Conservation (phyloP, 257 asterid species). For the Solanum bulbocastanum region DNA sequence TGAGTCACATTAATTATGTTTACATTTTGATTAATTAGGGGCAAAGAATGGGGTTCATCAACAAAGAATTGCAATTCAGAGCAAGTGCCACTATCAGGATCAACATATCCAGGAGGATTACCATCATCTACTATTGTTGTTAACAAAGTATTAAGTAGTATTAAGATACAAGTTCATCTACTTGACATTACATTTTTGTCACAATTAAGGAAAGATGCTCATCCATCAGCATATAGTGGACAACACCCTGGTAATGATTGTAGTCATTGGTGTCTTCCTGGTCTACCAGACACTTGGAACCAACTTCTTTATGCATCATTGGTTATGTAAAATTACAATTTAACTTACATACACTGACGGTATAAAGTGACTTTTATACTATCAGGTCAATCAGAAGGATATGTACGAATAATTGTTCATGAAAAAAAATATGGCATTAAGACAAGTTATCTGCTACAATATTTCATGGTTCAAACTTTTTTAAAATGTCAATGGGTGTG, state of each 20-base stretch:
- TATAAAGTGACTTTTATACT: not conserved
- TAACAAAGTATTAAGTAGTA: constrained; percentile 1
- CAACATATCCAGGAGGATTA: constrained; percentile 11
- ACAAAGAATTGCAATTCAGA: constrained; percentile 8
- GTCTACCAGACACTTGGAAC: constrained; percentile 19
- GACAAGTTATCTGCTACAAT: not conserved
- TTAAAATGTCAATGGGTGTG: fast-evolving
- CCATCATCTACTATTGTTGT: constrained; percentile 1
- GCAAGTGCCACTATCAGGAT: constrained; percentile 4
- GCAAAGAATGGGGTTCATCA: constrained; percentile 11
- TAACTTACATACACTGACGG: not conserved
- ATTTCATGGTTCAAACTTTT: fast-evolving
- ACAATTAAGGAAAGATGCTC: constrained; percentile 12
- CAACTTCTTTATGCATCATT: constrained; percentile 8
- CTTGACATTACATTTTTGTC: constrained; percentile 10
- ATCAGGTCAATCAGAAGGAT: not conserved
- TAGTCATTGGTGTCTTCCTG: constrained; percentile 20
- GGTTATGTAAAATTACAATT: not conserved
- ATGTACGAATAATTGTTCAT: not conserved
- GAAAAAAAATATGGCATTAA: not conserved
- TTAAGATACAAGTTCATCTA: constrained; percentile 1
- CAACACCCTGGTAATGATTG: constrained; percentile 9
- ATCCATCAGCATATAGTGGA: constrained; percentile 12
- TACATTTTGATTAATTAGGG: not conserved
- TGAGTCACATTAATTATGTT: not conserved